Evolutionary conservation across 768 basidiomycete species (phyloP), one percentile per base, ranked within the genome.

Genomic region (Mycena alexandri): DNA sequence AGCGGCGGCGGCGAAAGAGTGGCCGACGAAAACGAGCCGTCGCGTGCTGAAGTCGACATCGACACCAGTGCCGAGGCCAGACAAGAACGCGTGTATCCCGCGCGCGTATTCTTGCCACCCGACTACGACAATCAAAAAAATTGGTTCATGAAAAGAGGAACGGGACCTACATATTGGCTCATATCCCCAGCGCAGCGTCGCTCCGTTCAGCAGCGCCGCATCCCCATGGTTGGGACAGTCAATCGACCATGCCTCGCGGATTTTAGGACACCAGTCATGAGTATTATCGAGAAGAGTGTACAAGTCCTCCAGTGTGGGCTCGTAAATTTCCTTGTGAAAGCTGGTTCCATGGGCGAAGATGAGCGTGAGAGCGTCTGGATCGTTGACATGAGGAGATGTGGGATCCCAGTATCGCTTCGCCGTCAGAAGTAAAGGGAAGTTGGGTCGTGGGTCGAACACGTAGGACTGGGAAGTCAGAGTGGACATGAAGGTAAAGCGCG

Each of bases 151-250:
- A 29, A 29, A 29, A 3, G 29, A 29, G 29, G 29, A 29, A 29
- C 29, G 29, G 29, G 29, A 79, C 84, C 62, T 61, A 87, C 85
- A 87, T 9, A 79, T 63, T 9, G 77, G 74, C 11, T 79, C 77
- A 66, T 84, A 84, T 5, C 84, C 85, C 60, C 73, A 77, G 52
- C 72, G 71, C 62, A 88, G 71, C 4, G 73, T 67, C 42, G 81
- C 70, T 65, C 85, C 85, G 66, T 88, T 89, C 56, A 88, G 62
- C 1, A 79, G 64, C 10, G 83, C 85, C 0, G 85, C 80, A 44
- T 87, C 87, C 2, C 88, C 87, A 64, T 88, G 86, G 68, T 88
- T 88, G 2, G 86, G 84, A 19, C 81, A 82, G 54, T 88, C 87
- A 11, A 89, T 75, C 0, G 83, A 75, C 86, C 85, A 87, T 8